Evolutionary conservation across 1,284 basidiomycete genomes (phyloP), one percentile per base, ranked within the genome.

Genomic region (Vanrija sp.): DNA sequence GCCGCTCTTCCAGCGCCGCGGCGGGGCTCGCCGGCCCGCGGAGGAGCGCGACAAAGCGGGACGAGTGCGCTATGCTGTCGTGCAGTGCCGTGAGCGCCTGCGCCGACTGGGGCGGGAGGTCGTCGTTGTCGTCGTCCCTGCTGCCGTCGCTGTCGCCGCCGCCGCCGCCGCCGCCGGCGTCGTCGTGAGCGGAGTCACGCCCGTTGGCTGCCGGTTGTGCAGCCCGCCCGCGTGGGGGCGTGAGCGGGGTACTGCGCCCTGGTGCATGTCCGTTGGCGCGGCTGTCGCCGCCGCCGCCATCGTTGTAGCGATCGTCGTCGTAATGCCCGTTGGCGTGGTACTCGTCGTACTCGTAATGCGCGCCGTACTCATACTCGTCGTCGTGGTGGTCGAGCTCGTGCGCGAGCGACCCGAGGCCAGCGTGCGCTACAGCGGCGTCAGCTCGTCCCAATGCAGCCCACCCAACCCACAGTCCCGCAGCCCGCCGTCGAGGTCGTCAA

Each of bases 1-100:
- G 53, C 16, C 55, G 39, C 16, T 50, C 51, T 15, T 60, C 59
- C n/a, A 54, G 50, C 23, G 50, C 46, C 12, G 43, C 28, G 47
- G 15, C 34, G 34, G 10, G 10, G 34, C 12, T 14, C 34, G 34
- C 12, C 34, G 34, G 12, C 12, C 10, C 34, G 34, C 34, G 34
- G 12, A 34, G 34, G 12, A 34, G 34, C 12, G 34, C 9, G 34
- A 34, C 34, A 12, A 34, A 34, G 34, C 34, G 34, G 7, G 34
- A 8, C 4, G 12, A 14, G 34, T 34, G 34, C 10, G 34, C 9
- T 12, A 34, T 8, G 34, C 12, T 34, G 34, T 34, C 34, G 34
- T 34, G 34, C 34, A 34, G 34, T 2, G 34, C 34, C 12, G 34
- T 12, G 9, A 34, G 9, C 2, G 34, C 34, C 12, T 12, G 4